Percentiles rank a stretch among this genome's conserved stretches.
Evolutionary conservation across 768 basidiomycete genomes (phyloP).

Genomic region (Xanthoconium purpureum): DNA sequence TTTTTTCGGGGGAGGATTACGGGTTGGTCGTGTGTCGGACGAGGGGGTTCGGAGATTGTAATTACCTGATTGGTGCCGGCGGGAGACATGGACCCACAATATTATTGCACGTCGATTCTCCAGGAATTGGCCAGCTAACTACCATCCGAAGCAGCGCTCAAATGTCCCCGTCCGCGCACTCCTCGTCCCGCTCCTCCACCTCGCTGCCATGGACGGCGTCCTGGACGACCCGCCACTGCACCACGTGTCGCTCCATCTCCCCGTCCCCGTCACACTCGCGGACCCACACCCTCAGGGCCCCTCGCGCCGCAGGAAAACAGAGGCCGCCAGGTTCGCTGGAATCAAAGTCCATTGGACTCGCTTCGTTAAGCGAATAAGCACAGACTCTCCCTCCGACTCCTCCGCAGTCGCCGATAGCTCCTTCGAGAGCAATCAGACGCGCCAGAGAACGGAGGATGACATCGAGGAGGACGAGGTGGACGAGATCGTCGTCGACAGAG

Average conservation of each 20-base stretch:
- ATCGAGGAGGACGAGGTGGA: constrained; percentile 47
- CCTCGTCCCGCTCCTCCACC: not conserved
- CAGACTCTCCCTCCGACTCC: constrained; percentile 55
- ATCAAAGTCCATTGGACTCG: constrained; percentile 46
- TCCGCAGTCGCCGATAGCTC: constrained; percentile 50
- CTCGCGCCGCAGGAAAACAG: constrained; percentile 31
- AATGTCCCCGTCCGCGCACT: not conserved
- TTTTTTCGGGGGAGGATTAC: not conserved
- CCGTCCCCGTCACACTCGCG: constrained; percentile 41
- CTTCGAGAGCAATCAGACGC: constrained; percentile 37
- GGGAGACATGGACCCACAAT: constrained; percentile 6
- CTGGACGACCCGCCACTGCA: not conserved
- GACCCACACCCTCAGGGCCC: constrained; percentile 14
- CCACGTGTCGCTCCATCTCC: constrained; percentile 31
- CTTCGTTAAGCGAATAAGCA: constrained; percentile 53
- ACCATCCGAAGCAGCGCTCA: not conserved
- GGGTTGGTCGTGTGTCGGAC: not conserved
- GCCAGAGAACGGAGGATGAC: constrained; percentile 31
- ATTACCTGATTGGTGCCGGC: constrained; percentile 10
- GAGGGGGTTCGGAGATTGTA: constrained; percentile 7
- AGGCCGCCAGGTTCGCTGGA: constrained; percentile 38
- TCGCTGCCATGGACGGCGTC: constrained; percentile 5
- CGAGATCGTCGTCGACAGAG: constrained; percentile 73
- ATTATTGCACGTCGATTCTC: not conserved
- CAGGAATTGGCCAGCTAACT: constrained; percentile 7